phyloP scores from a whole-genome alignment of 108 stramenopile species.

The Cyclotella choctawhatcheeana region DNA sequence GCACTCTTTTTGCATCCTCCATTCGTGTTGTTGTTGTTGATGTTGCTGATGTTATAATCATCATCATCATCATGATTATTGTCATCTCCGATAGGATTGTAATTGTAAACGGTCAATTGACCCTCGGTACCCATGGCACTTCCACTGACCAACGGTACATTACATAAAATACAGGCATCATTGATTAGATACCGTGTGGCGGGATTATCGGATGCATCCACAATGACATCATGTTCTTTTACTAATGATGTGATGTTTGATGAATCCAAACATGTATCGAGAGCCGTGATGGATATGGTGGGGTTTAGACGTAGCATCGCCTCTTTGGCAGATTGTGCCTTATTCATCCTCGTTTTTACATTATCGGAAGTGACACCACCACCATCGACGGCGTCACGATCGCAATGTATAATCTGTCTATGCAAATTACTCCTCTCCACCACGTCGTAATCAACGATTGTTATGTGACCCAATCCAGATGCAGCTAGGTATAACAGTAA shows the following conservation, averaged over 20 bases:
- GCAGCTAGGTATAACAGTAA: conserved; percentile 83
- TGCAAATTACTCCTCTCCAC: conserved; percentile 97
- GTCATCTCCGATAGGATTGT: conserved; percentile 20
- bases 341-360: conserved; percentile 74
- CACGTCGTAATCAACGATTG: conserved; percentile 93
- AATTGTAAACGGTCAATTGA: conserved; percentile 87
- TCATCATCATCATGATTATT: no score
- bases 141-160: conserved; percentile 82
- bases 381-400: conserved; percentile 30
- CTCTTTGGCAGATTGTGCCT: conserved; percentile 75
- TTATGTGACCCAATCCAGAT: conserved; percentile 77
- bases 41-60: no score
- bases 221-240: conserved; percentile 73
- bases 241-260: conserved; percentile 73
- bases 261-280: conserved; percentile 47
- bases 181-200: conserved; percentile 93
- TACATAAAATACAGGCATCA: conserved; percentile 93
- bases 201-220: conserved; percentile 98
- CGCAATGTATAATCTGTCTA: conserved; percentile 93
- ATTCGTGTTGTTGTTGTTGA: no score
- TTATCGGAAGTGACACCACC: no score
- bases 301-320: conserved; percentile 75
- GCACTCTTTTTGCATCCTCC: conserved; percentile 31
- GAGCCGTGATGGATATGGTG: conserved; percentile 53
- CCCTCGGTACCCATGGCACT: conserved; percentile 90